Base-by-base conservation (phyloP, 2,329 filamentous ascomycete species). In the Fusarium decemcellulare region DNA sequence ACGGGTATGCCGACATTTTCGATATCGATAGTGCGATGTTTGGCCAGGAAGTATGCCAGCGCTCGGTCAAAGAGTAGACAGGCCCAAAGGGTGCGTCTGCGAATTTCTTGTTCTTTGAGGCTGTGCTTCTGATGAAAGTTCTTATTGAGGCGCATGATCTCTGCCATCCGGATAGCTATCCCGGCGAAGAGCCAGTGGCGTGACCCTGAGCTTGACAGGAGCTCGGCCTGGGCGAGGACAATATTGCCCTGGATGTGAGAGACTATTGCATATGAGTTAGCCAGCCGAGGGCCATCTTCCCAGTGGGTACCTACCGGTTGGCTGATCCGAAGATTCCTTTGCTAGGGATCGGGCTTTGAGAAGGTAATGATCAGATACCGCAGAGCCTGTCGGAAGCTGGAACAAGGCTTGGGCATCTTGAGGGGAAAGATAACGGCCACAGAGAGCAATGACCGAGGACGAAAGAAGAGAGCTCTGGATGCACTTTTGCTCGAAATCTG, bases 71-170 rank as follows among this genome's bases (percentile, higher is more conserved):
- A 47, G 5, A 47, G 11, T 2, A 47, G 27, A 32, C 72, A 76
- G 37, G 72, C 73, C 74, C 74, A 76, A 30, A 73, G 75, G 11
- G 74, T 76, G 9, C 74, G 71, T 6, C 72, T 52, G 4, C 74
- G 68, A 6, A 76, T 68, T 40, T 74, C 74, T 36, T 74, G 71
- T n/a, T 73, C 67, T 9, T 56, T 55, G n/a, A 70, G 54, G 37
- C 55, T 65, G 54, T 74, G 72, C 30, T 59, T 62, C 44, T 72
- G 67, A 42, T 74, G 72, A 15, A 68, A 74, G 15, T 74, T 68
- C 18, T 72, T 68, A 51, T 74, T 74, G 11, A 74, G 61, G 9
- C 71, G 71, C 65, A 74, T 71, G 14, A 73, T 70, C 32, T 74
- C 61, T 5, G 72, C 72, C 72, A 74, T 74, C 23, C 71, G 61